Evolutionary conservation across 768 basidiomycete species (phyloP).

Genomic region (Macrolepiota dolichaula): DNA sequence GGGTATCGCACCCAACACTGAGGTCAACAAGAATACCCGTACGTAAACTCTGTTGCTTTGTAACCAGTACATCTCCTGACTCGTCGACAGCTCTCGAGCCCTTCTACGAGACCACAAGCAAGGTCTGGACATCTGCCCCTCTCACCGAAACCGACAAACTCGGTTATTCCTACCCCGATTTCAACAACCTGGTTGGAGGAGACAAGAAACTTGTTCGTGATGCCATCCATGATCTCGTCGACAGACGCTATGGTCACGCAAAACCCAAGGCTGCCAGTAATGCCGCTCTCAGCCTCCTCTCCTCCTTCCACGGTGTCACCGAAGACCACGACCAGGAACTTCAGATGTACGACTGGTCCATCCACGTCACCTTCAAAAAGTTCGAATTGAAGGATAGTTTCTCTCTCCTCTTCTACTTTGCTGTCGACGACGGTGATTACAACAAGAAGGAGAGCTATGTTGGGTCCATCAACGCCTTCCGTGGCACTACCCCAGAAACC

Average conservation of each 20-base stretch:
- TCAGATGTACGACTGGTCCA: constrained; percentile 36
- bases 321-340: constrained; percentile 2
- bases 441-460: constrained; percentile 23
- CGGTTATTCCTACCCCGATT: constrained; percentile 44
- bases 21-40: constrained; percentile 26
- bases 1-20: constrained; percentile 21
- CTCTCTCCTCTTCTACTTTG: constrained; percentile 45
- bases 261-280: not conserved
- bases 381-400: constrained; percentile 41
- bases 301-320: constrained; percentile 5
- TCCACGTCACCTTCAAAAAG: constrained; percentile 38
- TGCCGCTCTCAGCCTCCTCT: constrained; percentile 3
- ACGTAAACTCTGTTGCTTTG: not conserved
- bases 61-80: not conserved
- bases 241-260: constrained; percentile 24
- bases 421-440: constrained; percentile 32
- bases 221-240: constrained; percentile 26
- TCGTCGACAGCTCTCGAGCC: constrained; percentile 33
- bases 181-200: constrained; percentile 27
- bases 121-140: constrained; percentile 34
- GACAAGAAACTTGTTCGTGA: constrained; percentile 18
- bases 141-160: constrained; percentile 22
- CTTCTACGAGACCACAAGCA: constrained; percentile 33
- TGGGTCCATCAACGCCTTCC: constrained; percentile 17
- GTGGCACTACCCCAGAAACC: constrained; percentile 30